Evolutionary conservation across 2,329 filamentous ascomycete species (phyloP), one percentile per base, ranked within the genome.

Genomic region (Chrysoporthe deuterocubensis): DNA sequence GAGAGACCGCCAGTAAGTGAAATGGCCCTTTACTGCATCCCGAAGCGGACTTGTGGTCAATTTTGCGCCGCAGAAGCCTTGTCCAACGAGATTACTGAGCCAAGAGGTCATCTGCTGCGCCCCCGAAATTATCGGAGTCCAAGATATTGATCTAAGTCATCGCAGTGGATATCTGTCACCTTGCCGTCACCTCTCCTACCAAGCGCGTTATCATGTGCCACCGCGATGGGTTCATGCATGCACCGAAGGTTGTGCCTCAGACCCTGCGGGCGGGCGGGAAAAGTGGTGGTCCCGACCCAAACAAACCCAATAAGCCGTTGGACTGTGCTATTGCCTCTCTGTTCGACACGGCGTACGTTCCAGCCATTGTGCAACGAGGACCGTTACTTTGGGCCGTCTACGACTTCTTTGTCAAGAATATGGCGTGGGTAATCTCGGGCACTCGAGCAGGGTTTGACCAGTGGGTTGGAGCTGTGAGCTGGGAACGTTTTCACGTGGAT

Each of bases 321-420:
- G 83, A 85, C 69, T 78, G 80, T 2, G 79, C 80, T 0, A 76
- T 81, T 1, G 82, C 82, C 11, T 84, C 82, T 65, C 72, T 85
- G 5, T 85, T 86, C 68, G 83, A 85, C 69, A 85, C 83, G 0
- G 81, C 82, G 4, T 85, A 85, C 65, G 80, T 82, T 5, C 83
- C 84, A n/a, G 80, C 81, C 0, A 67, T 79, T 3, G 74, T 85
- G 0, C 80, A 82, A 67, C 77, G 77, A n/a, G 80, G 80, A 16
- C 75, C 71, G 0, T 68, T 82, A 2, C 76, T 81, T 5, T 85
- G 83, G 83, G 71, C 71, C 0, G 81, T 81, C 64, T 85, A 85
- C 68, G 80, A 85, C 63, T 71, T 72, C 34, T 84, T 82, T 73
- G 78, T 84, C 67, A 79, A 81, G 66, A 74, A 72, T 11, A 81